Evolutionary conservation across 352 stramenopile genomes (phyloP), one percentile per base, ranked within the genome.

Genomic region (Phytophthora sp.): DNA sequence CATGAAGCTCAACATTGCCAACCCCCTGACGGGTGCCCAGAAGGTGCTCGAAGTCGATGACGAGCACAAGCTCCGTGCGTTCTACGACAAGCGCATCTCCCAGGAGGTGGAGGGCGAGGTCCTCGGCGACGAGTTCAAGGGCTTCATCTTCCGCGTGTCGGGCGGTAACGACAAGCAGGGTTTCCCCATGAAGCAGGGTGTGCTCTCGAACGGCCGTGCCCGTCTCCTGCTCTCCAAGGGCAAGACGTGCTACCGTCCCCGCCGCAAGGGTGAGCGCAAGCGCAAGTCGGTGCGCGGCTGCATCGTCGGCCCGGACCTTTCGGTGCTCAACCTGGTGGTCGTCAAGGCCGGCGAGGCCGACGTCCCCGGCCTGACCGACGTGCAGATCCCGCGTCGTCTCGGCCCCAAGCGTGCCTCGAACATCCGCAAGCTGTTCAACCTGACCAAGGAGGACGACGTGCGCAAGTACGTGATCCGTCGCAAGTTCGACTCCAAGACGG

Each of bases 81-180:
- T 99, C 66, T 99, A 99, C 89, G 98, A 99, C 75, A 98, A 98
- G 84, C 97, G 98, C 71, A 99, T 99, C 82, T 97, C 96, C 42
- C 97, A 99, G 82, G 98, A 99, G 82, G 90, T 99, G 59, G 97
- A 99, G 62, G 98, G 98, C 54, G 87, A 94, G n/a, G 84, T 98
- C 62, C 93, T 99, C 53, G 98, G 98, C 63, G 98, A 99, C 46
- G 97, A 99, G 82, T 99, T 99, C 85, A 98, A 99, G 72, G 98
- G 97, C 76, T 99, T 99, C 78, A 83, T 98, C 74, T 98, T 99
- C 79, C 96, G 96, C 70, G 98, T 99, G 74, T 98, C 94, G 54
- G 98, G 98, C 74, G 98, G 98, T 83, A 99, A 99, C 84, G 98
- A 99, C 90, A 99, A 99, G 93, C 97, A 99, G 89, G 98, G 98